A percentile compares a stretch with the other conserved stretches of the same genome.
Evolutionary conservation across 805 yeast genomes (phyloP).

Genomic region (Candida methanosorbosa): DNA sequence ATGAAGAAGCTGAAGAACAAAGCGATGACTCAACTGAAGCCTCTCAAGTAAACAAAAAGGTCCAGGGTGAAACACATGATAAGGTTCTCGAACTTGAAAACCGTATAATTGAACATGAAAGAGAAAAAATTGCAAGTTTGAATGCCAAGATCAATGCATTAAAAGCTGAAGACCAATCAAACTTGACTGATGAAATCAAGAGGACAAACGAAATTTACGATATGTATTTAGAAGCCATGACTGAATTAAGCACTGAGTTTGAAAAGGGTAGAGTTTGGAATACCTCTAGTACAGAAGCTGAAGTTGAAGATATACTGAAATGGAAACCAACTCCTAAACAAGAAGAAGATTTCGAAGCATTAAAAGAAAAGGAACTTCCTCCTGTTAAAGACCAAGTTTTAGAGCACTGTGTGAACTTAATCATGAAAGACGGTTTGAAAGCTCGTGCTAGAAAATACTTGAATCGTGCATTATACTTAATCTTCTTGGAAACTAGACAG

Average conservation of each 20-base stretch:
- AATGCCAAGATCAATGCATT: conserved; percentile 2
- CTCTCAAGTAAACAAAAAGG: not conserved
- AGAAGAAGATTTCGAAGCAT: conserved; percentile 40
- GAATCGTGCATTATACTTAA: conserved; percentile 71
- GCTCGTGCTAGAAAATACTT: conserved; percentile 66
- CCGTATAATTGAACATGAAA: not conserved
- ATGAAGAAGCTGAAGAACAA: not conserved
- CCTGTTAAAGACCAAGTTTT: conserved; percentile 58
- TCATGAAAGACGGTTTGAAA: conserved; percentile 91
- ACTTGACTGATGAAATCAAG: conserved; percentile 11
- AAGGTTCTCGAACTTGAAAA: not conserved
- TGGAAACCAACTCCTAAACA: conserved; percentile 63
- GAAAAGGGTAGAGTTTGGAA: conserved; percentile 15
- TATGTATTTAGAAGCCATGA: conserved; percentile 17
- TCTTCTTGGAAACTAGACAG: conserved; percentile 58
- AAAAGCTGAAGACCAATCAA: conserved; percentile 14
- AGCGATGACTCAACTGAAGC: not conserved
- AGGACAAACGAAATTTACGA: conserved; percentile 21
- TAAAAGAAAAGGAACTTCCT: conserved; percentile 51
- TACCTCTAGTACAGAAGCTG: conserved; percentile 8
- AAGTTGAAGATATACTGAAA: conserved; percentile 14
- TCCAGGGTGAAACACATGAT: not conserved
- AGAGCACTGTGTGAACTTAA: conserved; percentile 70
- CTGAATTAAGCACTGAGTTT: conserved; percentile 20
- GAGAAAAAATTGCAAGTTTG: not conserved